Conservation (phyloP, 176 grass and related monocot genomes). For the Saccharum spontaneum region DNA sequence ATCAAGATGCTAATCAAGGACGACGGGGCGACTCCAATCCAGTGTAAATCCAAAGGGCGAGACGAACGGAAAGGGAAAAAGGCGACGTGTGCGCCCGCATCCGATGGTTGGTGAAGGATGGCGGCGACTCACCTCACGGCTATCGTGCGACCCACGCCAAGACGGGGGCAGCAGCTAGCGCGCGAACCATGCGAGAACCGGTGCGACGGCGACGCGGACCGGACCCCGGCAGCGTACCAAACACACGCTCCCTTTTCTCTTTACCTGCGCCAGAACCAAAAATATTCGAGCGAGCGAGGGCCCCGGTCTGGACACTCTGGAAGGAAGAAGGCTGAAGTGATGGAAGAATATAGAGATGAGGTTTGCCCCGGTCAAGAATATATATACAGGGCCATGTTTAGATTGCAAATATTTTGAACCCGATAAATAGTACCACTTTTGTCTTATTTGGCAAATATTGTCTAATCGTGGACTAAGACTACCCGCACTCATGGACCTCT, state of each 20-base stretch:
- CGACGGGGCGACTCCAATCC: background rate
- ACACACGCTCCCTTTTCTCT: background rate
- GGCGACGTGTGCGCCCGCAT: conserved; percentile 18
- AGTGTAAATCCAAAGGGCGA: background rate
- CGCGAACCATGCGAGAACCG: conserved; percentile 10
- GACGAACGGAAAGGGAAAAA: background rate
- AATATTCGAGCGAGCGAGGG: no score
- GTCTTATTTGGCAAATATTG: no score
- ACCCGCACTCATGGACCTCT: no score
- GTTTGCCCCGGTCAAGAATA: no score
- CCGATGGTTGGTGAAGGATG: conserved; percentile 46
- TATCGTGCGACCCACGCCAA: conserved; percentile 44
- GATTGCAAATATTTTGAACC: no score
- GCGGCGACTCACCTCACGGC: conserved; percentile 48
- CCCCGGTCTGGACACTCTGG: no score
- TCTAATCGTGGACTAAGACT: no score
- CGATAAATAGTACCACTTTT: no score
- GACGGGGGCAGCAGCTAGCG: background rate
- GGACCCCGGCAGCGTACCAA: background rate
- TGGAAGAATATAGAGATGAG: no score
- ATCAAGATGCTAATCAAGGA: conserved; percentile 25
- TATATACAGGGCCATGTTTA: no score
- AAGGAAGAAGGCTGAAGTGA: no score
- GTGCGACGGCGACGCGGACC: conserved; percentile 22
- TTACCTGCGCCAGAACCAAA: no score